Evolutionary conservation across 1,284 basidiomycete species (phyloP).

Genomic region (Ganoderma boninense): DNA sequence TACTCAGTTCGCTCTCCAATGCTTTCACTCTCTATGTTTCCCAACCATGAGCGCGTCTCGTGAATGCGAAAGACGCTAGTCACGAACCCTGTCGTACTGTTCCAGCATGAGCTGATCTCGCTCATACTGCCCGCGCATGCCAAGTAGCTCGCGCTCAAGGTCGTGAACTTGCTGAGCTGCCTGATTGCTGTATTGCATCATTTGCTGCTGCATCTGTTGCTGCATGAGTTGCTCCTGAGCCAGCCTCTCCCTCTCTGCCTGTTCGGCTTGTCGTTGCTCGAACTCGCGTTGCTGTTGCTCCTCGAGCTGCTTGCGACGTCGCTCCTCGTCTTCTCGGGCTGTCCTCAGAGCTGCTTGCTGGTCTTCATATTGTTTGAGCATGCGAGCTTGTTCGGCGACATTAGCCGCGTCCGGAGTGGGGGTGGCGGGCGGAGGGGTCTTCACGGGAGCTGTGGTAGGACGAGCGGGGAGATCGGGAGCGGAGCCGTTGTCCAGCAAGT

Average conservation of each 20-base stretch:
- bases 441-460: conserved; percentile 69
- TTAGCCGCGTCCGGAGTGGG: conserved; percentile 80
- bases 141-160: conserved; percentile 91
- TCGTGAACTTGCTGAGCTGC: conserved; percentile 77
- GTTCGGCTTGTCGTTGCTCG: conserved; percentile 88
- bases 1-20: conserved; percentile 90
- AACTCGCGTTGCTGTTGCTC: conserved; percentile 89
- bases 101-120: conserved; percentile 98
- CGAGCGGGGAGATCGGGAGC: conserved; percentile 91
- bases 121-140: conserved; percentile 97
- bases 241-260: conserved; percentile 88
- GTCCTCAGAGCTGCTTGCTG: conserved; percentile 88
- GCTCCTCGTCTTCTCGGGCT: conserved; percentile 87
- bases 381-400: conserved; percentile 92
- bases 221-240: conserved; percentile 90
- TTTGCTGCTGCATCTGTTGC: conserved; percentile 82
- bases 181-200: conserved; percentile 79
- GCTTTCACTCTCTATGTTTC: conserved; percentile 88
- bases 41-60: conserved; percentile 4
- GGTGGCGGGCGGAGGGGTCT: conserved; percentile 70
- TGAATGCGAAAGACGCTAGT: conserved; percentile 8
- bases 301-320: conserved; percentile 79
- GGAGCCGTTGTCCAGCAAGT: conserved; percentile 83
- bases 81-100: conserved; percentile 92
- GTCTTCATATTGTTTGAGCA: conserved; percentile 97